A percentile compares a stretch with the other conserved stretches of the same genome.
Conservation (phyloP, 2,329 filamentous ascomycete species). For the Nannizziopsis arthrosporioides region DNA sequence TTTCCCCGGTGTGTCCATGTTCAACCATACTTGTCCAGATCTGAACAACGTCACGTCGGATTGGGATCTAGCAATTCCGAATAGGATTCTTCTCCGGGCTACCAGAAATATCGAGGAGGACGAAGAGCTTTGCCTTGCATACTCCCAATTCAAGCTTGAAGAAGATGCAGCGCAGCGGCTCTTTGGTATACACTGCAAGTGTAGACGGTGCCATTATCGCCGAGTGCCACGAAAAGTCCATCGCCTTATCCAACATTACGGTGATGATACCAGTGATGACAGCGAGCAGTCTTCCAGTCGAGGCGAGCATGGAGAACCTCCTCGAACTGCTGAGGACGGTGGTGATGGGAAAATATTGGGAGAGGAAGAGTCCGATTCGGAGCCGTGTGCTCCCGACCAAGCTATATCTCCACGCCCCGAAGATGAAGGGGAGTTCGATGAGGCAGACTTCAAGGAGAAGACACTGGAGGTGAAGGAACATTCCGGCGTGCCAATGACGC, state of each 20-base stretch:
- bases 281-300: background rate
- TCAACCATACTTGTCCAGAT: constrained; percentile 21
- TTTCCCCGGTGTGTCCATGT: constrained; percentile 25
- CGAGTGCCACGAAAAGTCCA: background rate
- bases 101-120: constrained; percentile 17
- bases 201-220: background rate
- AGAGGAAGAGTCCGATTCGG: background rate
- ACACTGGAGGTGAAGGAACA: background rate
- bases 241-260: constrained; percentile 1
- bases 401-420: constrained; percentile 3
- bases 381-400: background rate
- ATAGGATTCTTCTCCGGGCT: constrained; percentile 24
- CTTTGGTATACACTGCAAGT: constrained; percentile 6
- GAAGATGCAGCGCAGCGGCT: constrained; percentile 9
- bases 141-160: constrained; percentile 4
- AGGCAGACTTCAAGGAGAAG: background rate
- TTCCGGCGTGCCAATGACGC: constrained; percentile 1
- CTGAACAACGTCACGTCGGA: constrained; percentile 23
- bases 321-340: too few species aligned
- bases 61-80: constrained; percentile 21
- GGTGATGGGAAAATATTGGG: background rate
- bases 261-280: constrained; percentile 1
- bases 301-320: too few species aligned
- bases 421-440: constrained; percentile 9
- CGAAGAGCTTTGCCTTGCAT: constrained; percentile 20